Conservation (phyloP, 1,284 basidiomycete species). For the Hymenochaete sp. region DNA sequence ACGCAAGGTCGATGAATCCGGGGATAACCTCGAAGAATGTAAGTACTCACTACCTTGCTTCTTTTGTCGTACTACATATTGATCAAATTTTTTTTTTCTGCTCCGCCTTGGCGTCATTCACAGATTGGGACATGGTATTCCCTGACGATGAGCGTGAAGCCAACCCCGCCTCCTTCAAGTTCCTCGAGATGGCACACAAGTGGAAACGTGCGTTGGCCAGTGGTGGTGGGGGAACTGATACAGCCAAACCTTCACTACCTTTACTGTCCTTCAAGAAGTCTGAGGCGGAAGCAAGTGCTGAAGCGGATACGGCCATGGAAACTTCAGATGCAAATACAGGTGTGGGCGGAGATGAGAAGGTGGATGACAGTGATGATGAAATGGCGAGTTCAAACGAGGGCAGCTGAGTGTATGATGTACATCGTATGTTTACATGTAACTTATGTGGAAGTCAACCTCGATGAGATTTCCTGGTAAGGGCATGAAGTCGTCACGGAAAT, state of each 20-base stretch:
- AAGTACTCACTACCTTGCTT: slow-evolving; percentile 1
- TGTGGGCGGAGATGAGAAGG: not conserved
- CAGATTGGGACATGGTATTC: slow-evolving; percentile 92
- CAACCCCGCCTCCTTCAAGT: slow-evolving; percentile 88
- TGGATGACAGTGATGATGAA: slow-evolving; percentile 15
- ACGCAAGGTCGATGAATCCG: slow-evolving; percentile 74
- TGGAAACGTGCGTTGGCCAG: slow-evolving; percentile 58
- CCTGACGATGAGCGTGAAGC: slow-evolving; percentile 89
- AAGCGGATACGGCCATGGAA: not conserved
- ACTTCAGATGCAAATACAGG: not conserved
- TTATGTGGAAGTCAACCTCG: too few species aligned
- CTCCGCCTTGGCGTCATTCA: slow-evolving; percentile 1
- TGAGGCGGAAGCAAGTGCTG: not conserved
- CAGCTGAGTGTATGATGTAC: slow-evolving; percentile 19
- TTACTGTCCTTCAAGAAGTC: slow-evolving; percentile 16
- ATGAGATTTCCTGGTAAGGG: too few species aligned
- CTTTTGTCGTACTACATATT: not conserved
- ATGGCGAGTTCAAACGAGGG: slow-evolving; percentile 29
- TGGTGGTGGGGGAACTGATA: slow-evolving; percentile 19
- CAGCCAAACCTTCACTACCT: slow-evolving; percentile 21
- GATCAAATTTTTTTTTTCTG: not conserved
- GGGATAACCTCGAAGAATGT: slow-evolving; percentile 81
- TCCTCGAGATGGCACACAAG: slow-evolving; percentile 86
- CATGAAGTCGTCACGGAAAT: too few species aligned
- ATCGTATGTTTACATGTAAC: too few species aligned